Evolutionary conservation across 108 stramenopile species (phyloP).

Genomic region (Epipyxis sp.): DNA sequence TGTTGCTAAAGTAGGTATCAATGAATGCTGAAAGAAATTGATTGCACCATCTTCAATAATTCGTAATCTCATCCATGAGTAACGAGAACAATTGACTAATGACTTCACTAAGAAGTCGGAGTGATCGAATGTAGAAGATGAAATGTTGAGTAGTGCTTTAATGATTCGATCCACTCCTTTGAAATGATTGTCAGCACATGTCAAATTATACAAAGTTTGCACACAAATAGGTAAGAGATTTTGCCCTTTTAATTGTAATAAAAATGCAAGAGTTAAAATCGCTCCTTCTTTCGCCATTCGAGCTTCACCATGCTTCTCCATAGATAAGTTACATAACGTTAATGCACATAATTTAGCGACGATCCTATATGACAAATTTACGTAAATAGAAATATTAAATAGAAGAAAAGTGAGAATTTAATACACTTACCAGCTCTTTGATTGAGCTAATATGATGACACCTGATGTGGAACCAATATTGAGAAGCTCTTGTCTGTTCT

Average conservation of each 20-base stretch:
- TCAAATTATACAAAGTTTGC: slow-evolving; percentile 25
- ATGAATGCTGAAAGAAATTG: neutral
- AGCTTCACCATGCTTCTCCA: slow-evolving; percentile 17
- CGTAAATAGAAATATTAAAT: neutral
- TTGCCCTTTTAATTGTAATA: neutral
- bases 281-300: slow-evolving; percentile 14
- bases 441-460: neutral
- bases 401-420: neutral
- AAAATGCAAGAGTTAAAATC: neutral
- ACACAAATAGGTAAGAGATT: slow-evolving; percentile 10
- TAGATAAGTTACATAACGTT: slow-evolving; percentile 29
- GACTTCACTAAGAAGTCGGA: neutral
- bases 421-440: no score
- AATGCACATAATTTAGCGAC: slow-evolving; percentile 11
- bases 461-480: neutral
- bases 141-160: neutral
- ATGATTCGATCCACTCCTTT: slow-evolving; percentile 20
- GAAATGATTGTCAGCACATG: neutral
- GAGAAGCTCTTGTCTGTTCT: neutral
- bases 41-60: slow-evolving; percentile 22
- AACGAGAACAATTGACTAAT: slow-evolving; percentile 18
- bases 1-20: neutral
- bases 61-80: slow-evolving; percentile 17
- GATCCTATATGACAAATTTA: neutral
- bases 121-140: neutral